A percentile compares a stretch with the other conserved stretches of the same genome.
phyloP scores from a whole-genome alignment of 2,329 filamentous ascomycete species.

The Curvularia verruculosa region DNA sequence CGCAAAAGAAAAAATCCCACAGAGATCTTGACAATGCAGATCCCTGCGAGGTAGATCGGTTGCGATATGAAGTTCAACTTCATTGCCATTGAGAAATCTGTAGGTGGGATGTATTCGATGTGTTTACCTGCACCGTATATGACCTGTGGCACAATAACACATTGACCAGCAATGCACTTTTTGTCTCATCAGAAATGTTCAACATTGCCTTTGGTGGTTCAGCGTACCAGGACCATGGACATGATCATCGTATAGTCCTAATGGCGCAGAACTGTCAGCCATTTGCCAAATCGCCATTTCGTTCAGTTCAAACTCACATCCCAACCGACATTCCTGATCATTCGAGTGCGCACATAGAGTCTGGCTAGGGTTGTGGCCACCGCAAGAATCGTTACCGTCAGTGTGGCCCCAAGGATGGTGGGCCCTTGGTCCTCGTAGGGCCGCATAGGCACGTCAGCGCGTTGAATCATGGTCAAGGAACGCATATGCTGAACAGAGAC shows the following conservation, averaged over 20 bases:
- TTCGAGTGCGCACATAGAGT: slow-evolving; percentile 55
- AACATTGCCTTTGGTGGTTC: background rate
- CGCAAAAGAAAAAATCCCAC: slow-evolving; percentile 58
- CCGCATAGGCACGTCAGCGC: background rate
- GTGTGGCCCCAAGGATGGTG: slow-evolving; percentile 51
- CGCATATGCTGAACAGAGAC: background rate
- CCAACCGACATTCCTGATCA: slow-evolving; percentile 58
- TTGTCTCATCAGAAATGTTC: slow-evolving; percentile 7
- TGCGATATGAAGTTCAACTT: slow-evolving; percentile 59
- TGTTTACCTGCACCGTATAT: slow-evolving; percentile 56
- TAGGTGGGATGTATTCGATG: slow-evolving; percentile 49
- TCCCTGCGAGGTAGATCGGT: slow-evolving; percentile 54
- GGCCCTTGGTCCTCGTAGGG: slow-evolving; percentile 38
- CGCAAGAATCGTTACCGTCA: slow-evolving; percentile 51
- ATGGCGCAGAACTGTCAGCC: slow-evolving; percentile 13
- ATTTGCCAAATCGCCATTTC: background rate
- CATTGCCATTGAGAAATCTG: slow-evolving; percentile 46
- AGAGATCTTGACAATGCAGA: slow-evolving; percentile 57
- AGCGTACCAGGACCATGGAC: slow-evolving; percentile 47
- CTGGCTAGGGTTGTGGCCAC: slow-evolving; percentile 51
- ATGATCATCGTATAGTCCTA: slow-evolving; percentile 53
- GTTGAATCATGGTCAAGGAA: slow-evolving; percentile 1
- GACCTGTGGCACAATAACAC: slow-evolving; percentile 51
- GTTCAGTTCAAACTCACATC: slow-evolving; percentile 50
- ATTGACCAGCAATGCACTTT: slow-evolving; percentile 50